Evolutionary conservation across 1,139 yeast species (phyloP), one percentile per base, ranked within the genome.

Genomic region (Kodamaea ohmeri): DNA sequence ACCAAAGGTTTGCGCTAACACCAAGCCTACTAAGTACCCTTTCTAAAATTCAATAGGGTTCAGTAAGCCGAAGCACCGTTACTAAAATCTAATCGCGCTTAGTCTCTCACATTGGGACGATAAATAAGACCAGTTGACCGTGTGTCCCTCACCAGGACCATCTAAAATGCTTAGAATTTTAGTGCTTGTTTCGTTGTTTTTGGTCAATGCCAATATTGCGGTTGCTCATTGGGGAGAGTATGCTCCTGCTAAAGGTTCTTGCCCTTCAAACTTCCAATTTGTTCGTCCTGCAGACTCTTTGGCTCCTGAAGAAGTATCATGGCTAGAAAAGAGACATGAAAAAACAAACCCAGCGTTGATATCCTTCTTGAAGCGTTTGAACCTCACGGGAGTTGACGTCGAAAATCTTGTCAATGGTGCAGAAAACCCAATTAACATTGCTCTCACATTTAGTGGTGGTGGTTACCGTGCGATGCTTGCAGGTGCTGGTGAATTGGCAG

Each of bases 401-500:
- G 43, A 44, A 4, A 9, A 25, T 5, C 53, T 52, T 26, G 37
- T 55, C 33, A 27, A 18, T 11, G 34, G 39, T 14, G 40, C 61
- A 7, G 45, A 55, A 43, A 41, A 58, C 30, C 62, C 73, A 21
- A 67, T 76, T 39, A 68, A 62, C 36, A 70, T 87, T 38, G 96
- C 82, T 4, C 52, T 87, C n/a, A 86, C 95, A 3, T 83, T 86
- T 53, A 78, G 90, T 9, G 96, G 97, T 30, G 97, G 97, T 53
- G 95, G 96, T 3, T 87, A 85, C 60, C 73, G 97, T 41, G 95
- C 96, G 36, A 85, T 88, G 95, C 63, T 87, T 22, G 61, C 71
- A 38, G 96, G 96, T 14, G 96, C 95, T 2, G 96, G 97, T 28
- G 80, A 82, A 57, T 60, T 88, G 27, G 67, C 90, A 14, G 96